Conservation (phyloP, 2,329 filamentous ascomycete species). For the Aspergillus hiratsukae region DNA sequence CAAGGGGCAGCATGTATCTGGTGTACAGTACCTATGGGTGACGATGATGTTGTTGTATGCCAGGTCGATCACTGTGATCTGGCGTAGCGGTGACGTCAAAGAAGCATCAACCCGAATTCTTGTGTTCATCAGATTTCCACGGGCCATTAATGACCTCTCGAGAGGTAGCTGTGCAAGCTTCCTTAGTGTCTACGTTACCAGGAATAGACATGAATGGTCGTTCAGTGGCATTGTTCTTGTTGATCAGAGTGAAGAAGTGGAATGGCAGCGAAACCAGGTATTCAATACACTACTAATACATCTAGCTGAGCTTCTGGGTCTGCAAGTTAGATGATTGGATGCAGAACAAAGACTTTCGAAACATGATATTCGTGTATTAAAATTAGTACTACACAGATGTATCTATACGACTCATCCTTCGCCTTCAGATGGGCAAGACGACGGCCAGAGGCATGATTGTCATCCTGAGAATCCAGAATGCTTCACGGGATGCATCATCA, state of each 20-base stretch:
- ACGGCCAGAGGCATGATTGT: neutral
- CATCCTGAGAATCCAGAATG: neutral
- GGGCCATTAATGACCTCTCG: neutral
- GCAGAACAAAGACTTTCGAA: neutral
- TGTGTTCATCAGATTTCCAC: neutral
- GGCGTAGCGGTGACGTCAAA: conserved; percentile 14
- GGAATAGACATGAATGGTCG: neutral
- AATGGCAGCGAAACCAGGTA: neutral
- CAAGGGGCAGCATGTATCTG: neutral
- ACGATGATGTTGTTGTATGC: neutral
- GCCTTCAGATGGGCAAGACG: neutral
- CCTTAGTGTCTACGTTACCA: neutral
- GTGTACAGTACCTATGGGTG: neutral
- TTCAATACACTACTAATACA: neutral
- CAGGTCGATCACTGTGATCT: neutral
- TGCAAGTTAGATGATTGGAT: neutral
- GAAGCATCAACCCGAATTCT: neutral
- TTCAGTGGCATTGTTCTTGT: neutral
- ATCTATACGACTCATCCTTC: neutral
- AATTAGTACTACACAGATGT: neutral
- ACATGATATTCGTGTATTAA: neutral
- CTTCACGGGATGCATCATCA: neutral
- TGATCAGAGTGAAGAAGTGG: neutral
- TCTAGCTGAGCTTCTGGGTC: no score
- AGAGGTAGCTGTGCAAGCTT: neutral